Evolutionary conservation across 2,329 filamentous ascomycete species (phyloP).

Genomic region (Calonectria fujianensis): DNA sequence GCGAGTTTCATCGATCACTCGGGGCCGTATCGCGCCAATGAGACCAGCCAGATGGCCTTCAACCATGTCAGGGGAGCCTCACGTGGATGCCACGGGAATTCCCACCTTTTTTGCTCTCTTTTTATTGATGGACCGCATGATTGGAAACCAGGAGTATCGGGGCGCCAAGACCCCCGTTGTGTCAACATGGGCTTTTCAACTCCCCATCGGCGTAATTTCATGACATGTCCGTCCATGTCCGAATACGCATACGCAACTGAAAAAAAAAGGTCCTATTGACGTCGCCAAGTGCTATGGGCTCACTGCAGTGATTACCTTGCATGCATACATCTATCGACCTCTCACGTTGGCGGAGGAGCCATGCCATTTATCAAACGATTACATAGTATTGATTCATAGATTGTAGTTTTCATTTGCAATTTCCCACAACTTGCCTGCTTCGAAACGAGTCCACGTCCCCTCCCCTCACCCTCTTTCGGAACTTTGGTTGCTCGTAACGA

Average conservation of each 20-base stretch:
- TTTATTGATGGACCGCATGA: constrained; percentile 15
- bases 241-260: constrained; percentile 34
- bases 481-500: constrained; percentile 9
- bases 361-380: constrained; percentile 16
- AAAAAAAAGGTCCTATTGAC: constrained; percentile 16
- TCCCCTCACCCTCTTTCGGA: not conserved
- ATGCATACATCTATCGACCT: not conserved
- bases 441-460: not conserved
- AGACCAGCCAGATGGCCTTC: constrained; percentile 33
- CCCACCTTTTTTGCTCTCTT: constrained; percentile 20
- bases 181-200: constrained; percentile 33
- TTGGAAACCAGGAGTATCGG: constrained; percentile 27
- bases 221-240: constrained; percentile 12
- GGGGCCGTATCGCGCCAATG: constrained; percentile 46
- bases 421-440: not conserved
- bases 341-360: not conserved
- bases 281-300: constrained; percentile 9
- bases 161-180: constrained; percentile 34
- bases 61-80: constrained; percentile 50
- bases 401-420: constrained; percentile 3
- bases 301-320: constrained; percentile 17
- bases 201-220: constrained; percentile 21
- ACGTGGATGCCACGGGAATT: constrained; percentile 34
- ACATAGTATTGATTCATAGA: not conserved
- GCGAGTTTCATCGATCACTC: constrained; percentile 45